Base-by-base conservation (phyloP, 2,329 filamentous ascomycete genomes). In the Aspergillus ruber region DNA sequence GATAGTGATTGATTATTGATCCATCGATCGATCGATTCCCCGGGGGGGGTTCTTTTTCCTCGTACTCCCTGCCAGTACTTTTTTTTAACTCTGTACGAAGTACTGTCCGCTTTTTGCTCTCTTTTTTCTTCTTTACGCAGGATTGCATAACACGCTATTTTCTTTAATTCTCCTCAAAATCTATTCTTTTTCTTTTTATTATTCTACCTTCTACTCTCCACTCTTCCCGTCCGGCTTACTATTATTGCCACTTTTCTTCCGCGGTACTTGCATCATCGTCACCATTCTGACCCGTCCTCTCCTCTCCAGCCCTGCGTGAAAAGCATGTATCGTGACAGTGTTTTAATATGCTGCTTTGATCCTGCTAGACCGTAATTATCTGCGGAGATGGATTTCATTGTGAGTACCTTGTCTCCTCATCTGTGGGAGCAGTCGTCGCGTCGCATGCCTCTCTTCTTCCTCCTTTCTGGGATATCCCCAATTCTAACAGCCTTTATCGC, bases 321-420 rank as follows among this genome's bases (percentile, higher is more conserved):
- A 58, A 62, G 59, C 56, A 68, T 67, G 64, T 56, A 58, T 58
- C 58, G 56, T 54, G 52, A 62, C 53, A 50, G 65, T 67, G 59
- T 56, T 49, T 46, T 67, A 56, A 60, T 53, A 48, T 56, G 54
- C 51, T 57, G 55, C 52, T 48, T 54, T 47, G 53, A 56, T 52
- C 50, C 46, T 56, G 51, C 48, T 55, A 54, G 52, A 58, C 54
- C 50, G 50, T 62, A 57, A 64, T 56, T 52, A 43, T 53, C 51
- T 39, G 50, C 54, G 48, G 54, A 56, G 48, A 73, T 73, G 70
- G 70, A 73, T 66, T 72, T 73, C 55, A 72, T 71, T 60, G 70
- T 73, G 56, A 61, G 70, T 70, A 8, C 17, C 32, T 40, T 38
- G 45, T 27, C 44, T 43, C 38, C 44, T 29, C 44, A 27, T 38